Percentiles rank a stretch among this genome's conserved stretches.
phyloP scores from a whole-genome alignment of 768 basidiomycete species.

The Psilocybe cyanescens region DNA sequence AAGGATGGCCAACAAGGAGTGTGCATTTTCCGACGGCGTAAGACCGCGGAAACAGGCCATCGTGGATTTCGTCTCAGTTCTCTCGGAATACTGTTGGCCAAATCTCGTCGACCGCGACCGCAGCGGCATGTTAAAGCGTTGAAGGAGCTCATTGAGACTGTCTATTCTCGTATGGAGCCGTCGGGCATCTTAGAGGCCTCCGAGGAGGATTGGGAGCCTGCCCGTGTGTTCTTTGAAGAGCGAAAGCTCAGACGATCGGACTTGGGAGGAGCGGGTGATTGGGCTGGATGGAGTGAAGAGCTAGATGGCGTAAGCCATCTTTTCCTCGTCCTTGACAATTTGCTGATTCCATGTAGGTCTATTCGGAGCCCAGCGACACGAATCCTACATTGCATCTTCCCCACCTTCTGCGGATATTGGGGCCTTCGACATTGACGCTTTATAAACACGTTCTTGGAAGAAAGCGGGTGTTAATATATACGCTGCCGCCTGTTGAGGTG shows the following conservation, averaged over 20 bases:
- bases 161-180: constrained; percentile 56
- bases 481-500: constrained; percentile 77
- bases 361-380: constrained; percentile 29
- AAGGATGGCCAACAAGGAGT: constrained; percentile 73
- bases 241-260: constrained; percentile 54
- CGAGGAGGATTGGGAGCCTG: constrained; percentile 67
- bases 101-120: constrained; percentile 68
- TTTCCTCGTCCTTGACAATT: constrained; percentile 3
- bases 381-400: constrained; percentile 75
- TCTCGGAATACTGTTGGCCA: constrained; percentile 72
- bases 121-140: constrained; percentile 74
- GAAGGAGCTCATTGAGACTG: constrained; percentile 56
- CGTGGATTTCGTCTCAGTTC: constrained; percentile 83
- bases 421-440: constrained; percentile 76
- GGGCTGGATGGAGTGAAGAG: constrained; percentile 73
- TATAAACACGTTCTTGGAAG: constrained; percentile 82
- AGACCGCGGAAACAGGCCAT: constrained; percentile 71
- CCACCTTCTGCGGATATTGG: constrained; percentile 75
- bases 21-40: constrained; percentile 72
- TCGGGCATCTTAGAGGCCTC: constrained; percentile 50
- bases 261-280: constrained; percentile 59
- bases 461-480: constrained; percentile 78
- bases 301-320: constrained; percentile 50
- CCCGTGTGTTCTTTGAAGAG: constrained; percentile 65
- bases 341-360: constrained; percentile 19